Conservation (phyloP, 768 basidiomycete species). For the Clavaria fumosa region DNA sequence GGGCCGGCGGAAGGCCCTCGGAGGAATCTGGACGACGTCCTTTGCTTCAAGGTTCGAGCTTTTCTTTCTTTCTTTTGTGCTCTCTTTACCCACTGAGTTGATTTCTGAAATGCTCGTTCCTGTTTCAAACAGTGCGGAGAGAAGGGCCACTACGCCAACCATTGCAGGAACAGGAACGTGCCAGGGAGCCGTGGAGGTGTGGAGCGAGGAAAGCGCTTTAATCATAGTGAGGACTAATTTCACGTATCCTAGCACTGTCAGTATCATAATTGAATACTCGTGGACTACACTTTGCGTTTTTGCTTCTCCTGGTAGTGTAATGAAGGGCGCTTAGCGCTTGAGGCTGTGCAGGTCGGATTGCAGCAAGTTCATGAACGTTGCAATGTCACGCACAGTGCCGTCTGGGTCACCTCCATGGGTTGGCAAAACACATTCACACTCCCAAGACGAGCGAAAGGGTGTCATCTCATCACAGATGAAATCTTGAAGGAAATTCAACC, state of each 20-base stretch:
- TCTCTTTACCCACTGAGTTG: slow-evolving; percentile 1
- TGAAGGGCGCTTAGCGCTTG: too few species aligned
- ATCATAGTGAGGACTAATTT: slow-evolving; percentile 14
- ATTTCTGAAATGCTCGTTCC: slow-evolving; percentile 3
- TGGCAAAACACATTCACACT: slow-evolving; percentile 83
- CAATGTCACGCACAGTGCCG: too few species aligned
- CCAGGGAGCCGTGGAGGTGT: slow-evolving; percentile 83
- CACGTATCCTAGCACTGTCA: background rate
- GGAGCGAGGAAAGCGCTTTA: slow-evolving; percentile 39
- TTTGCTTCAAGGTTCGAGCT: slow-evolving; percentile 66
- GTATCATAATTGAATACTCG: too few species aligned
- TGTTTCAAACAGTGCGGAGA: slow-evolving; percentile 53
- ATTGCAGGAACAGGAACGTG: slow-evolving; percentile 80
- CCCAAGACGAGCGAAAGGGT: slow-evolving; percentile 39
- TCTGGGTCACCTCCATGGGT: slow-evolving; percentile 35
- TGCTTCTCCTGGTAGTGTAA: too few species aligned
- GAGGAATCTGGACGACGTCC: slow-evolving; percentile 67
- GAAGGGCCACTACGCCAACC: slow-evolving; percentile 91
- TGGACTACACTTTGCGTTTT: too few species aligned
- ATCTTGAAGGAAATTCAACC: slow-evolving; percentile 49
- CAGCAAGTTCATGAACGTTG: too few species aligned
- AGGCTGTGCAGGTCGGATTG: too few species aligned
- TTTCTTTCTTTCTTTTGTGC: background rate
- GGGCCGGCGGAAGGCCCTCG: slow-evolving; percentile 27
- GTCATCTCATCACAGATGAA: slow-evolving; percentile 75